Evolutionary conservation across 208 protist species (phyloP), one percentile per base, ranked within the genome.

Genomic region (Trypanosoma lewisi): DNA sequence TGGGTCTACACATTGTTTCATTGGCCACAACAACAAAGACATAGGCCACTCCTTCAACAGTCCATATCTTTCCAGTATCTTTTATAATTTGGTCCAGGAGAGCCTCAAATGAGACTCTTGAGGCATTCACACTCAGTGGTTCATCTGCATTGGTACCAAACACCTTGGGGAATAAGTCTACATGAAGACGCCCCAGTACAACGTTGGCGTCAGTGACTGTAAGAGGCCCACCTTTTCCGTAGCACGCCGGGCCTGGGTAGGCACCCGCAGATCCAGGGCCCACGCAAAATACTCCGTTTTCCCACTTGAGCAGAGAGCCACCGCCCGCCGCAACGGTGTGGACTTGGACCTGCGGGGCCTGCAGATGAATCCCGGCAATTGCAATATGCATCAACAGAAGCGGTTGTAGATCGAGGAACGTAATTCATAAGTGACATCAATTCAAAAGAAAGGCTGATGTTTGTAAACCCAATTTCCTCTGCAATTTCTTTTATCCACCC

Each of bases 241-340:
- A 98, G 77, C 95, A 98, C 11, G 94, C 93, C 4, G 96, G 96
- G 0, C 97, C 94, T 12, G 92, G 89, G 68, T 91, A 73, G 4
- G 85, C 84, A n/a, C 85, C 85, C 0, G 85, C 89, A 17, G 79
- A 92, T 58, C 97, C 94, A n/a, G 97, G 97, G 3, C 97, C 97
- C 2, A 98, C 96, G 23, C 81, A 63, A 65, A 98, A 97, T 60
- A 95, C 77, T 30, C 88, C 91, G 57, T 85, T 78, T 34, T 87
- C 82, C 68, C 96, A 98, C 25, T 81, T 86, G 25, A 98, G 81
- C 33, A 94, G 63, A n/a, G 83, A 95, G 14, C 97, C 97, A 25
- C 97, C 97, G 39, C 97, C 97, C n/a, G 97, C 94, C 6, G 97
- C 97, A n/a, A 98, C 96, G 12, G 97, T 98, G 56, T 88, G 82